Evolutionary conservation across 225 moss, liverwort and hornwort species (phyloP).

Genomic region (Physcomitrellopsis africana): DNA sequence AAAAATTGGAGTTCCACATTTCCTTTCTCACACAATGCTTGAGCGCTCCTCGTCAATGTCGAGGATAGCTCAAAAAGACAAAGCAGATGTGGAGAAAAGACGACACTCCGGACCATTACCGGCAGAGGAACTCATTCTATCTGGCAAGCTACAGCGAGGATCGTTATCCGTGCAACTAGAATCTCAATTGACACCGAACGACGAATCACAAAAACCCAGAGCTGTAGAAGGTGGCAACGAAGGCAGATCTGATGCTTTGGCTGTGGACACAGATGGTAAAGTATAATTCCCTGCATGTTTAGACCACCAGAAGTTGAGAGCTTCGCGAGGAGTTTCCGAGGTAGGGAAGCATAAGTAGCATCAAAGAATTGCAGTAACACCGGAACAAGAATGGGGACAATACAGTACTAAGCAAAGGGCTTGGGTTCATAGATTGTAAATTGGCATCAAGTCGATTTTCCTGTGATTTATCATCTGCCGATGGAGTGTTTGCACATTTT

Average conservation of each 20-base stretch:
- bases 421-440: no score
- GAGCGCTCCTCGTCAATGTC: constrained; percentile 56
- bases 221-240: constrained; percentile 24
- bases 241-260: not conserved
- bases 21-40: constrained; percentile 44
- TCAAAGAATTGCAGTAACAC: no score
- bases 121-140: constrained; percentile 13
- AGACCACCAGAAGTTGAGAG: not conserved
- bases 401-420: no score
- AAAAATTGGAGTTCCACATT: constrained; percentile 47
- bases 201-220: not conserved
- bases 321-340: not conserved
- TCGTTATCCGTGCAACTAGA: constrained; percentile 34
- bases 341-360: not conserved
- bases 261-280: constrained; percentile 32
- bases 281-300: not conserved
- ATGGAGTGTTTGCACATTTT: no score
- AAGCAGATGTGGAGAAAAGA: no score
- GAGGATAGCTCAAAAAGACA: constrained; percentile 28
- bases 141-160: no score
- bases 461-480: no score
- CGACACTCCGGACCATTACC: constrained; percentile 16
- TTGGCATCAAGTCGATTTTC: no score
- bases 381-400: no score
- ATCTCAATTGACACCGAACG: constrained; percentile 24